Percentiles rank a stretch among this genome's conserved stretches.
Evolutionary conservation across 805 yeast species (phyloP).

Genomic region (Starmerella apicola): DNA sequence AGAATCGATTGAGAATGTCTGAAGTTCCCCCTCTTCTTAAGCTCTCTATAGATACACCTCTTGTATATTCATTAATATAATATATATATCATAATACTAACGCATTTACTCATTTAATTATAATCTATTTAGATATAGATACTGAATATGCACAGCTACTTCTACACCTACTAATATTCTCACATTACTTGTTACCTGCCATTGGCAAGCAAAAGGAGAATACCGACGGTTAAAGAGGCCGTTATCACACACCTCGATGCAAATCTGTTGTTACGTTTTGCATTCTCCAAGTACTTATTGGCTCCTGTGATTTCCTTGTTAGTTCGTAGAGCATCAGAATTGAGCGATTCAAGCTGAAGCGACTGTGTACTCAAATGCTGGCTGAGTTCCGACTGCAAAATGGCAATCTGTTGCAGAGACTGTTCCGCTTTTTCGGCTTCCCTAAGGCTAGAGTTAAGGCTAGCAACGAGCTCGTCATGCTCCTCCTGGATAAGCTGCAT

Average conservation of each 20-base stretch:
- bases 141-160: too few relatives aligned
- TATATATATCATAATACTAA: too few relatives aligned
- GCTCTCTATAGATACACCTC: too few relatives aligned
- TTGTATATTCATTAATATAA: too few relatives aligned
- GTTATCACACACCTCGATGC: conserved; percentile 47
- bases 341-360: conserved; percentile 49
- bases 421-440: conserved; percentile 31
- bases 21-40: too few relatives aligned
- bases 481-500: conserved; percentile 27
- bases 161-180: too few relatives aligned
- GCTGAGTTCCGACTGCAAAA: conserved; percentile 61
- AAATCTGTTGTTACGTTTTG: conserved; percentile 51
- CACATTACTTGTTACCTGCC: conserved; percentile 14
- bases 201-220: conserved; percentile 38
- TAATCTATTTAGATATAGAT: too few relatives aligned
- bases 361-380: conserved; percentile 63
- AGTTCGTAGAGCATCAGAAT: conserved; percentile 56
- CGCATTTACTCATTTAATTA: too few relatives aligned
- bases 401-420: conserved; percentile 48
- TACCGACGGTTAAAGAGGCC: conserved; percentile 43
- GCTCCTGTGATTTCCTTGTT: conserved; percentile 57
- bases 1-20: conserved; percentile 9
- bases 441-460: conserved; percentile 27
- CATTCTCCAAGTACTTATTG: conserved; percentile 54
- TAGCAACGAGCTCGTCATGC: conserved; percentile 28